Percentiles rank a stretch among this genome's conserved stretches.
phyloP scores from a whole-genome alignment of 495 filamentous ascomycete species.

The Penicillium goetzii region DNA sequence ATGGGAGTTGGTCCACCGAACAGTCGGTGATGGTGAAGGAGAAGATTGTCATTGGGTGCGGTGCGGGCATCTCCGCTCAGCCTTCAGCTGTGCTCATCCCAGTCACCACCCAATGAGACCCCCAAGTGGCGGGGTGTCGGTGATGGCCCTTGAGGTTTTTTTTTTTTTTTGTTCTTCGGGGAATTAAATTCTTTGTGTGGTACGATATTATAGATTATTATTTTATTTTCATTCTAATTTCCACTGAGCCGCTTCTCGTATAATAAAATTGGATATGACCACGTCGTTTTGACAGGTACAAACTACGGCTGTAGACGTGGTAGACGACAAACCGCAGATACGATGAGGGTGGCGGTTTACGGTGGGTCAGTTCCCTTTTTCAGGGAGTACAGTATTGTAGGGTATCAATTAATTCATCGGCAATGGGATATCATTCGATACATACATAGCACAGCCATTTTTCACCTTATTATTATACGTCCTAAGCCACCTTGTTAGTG shows the following conservation, averaged over 20 bases:
- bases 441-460: background rate
- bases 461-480: background rate
- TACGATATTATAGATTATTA: background rate
- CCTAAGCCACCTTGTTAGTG: too few relatives aligned
- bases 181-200: background rate
- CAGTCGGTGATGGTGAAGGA: background rate
- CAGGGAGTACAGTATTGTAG: background rate
- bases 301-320: background rate
- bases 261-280: background rate
- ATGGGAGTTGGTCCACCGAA: background rate
- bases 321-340: background rate
- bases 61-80: slow-evolving; percentile 5
- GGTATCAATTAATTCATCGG: background rate
- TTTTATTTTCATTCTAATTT: background rate
- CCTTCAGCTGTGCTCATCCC: slow-evolving; percentile 5
- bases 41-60: slow-evolving; percentile 2
- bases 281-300: background rate
- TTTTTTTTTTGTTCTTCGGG: slow-evolving; percentile 1
- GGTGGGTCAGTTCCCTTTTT: background rate
- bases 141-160: slow-evolving; percentile 1
- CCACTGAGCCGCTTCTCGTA: background rate
- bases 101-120: background rate
- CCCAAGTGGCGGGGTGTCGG: background rate
- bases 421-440: background rate
- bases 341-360: background rate